Evolutionary conservation across 176 grass and related monocot species (phyloP).

Genomic region (Eragrostis nindensis): DNA sequence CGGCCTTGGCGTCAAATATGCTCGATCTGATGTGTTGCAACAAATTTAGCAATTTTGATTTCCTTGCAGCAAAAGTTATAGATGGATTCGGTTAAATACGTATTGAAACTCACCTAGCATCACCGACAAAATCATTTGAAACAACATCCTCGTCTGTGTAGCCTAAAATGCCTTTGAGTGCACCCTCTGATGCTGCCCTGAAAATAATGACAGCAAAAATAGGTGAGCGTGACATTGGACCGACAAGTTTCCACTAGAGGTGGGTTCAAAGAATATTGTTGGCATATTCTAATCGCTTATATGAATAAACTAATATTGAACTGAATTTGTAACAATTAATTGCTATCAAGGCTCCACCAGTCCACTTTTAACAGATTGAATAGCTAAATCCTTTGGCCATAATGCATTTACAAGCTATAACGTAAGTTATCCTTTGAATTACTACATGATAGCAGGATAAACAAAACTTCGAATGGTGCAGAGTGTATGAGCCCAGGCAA

Average conservation of each 20-base stretch:
- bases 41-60: not conserved
- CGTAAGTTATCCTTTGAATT: not conserved
- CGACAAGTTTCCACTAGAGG: not conserved
- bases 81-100: not conserved
- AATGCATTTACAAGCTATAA: not conserved
- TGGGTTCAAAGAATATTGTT: not conserved
- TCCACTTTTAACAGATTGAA: not conserved
- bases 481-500: conserved; percentile 6
- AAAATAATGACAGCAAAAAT: conserved; percentile 16
- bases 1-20: conserved; percentile 91
- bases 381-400: not conserved
- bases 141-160: conserved; percentile 93
- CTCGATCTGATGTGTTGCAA: conserved; percentile 58
- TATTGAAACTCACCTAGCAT: conserved; percentile 52
- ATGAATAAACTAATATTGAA: not conserved
- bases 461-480: not conserved
- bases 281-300: not conserved
- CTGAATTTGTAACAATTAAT: not conserved
- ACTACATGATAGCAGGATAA: not conserved
- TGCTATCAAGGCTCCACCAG: not conserved
- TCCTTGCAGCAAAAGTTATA: not conserved
- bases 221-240: not conserved
- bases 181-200: conserved; percentile 75
- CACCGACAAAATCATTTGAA: conserved; percentile 89
- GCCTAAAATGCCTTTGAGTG: conserved; percentile 82